phyloP scores from a whole-genome alignment of 148 eudicot genomes.

The Talinum fruticosum region DNA sequence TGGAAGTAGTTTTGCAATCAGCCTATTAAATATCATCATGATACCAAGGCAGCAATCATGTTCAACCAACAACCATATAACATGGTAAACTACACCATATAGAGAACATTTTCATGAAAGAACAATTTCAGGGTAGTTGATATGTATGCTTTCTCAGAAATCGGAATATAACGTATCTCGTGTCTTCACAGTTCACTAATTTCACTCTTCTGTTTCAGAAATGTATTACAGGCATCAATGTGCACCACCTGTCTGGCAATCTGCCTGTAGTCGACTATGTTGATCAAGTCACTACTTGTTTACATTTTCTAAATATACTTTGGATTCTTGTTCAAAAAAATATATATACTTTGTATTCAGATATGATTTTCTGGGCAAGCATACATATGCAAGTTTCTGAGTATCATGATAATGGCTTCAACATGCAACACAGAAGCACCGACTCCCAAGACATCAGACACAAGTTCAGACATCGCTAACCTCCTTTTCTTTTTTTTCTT shows the following conservation, averaged over 20 bases:
- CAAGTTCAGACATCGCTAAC: not conserved
- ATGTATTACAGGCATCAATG: not conserved
- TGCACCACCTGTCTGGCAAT: not conserved
- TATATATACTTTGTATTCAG: not conserved
- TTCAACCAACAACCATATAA: not conserved
- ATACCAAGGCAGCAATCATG: not conserved
- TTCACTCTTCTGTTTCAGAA: not conserved
- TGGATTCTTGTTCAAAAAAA: too few relatives aligned
- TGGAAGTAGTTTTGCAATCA: not conserved
- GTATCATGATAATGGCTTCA: too few relatives aligned
- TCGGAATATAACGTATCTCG: not conserved
- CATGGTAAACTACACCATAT: not conserved
- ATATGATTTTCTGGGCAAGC: not conserved
- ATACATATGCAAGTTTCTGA: not conserved
- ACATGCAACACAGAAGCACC: not conserved
- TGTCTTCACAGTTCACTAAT: not conserved
- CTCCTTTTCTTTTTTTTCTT: too few relatives aligned
- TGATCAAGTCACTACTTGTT: not conserved
- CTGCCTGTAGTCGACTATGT: not conserved
- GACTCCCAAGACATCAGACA: not conserved
- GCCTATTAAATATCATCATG: not conserved
- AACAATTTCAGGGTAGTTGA: not conserved
- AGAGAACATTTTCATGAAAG: not conserved
- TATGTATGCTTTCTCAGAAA: not conserved
- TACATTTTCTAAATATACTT: too few relatives aligned